Percentiles rank a stretch among this genome's conserved stretches.
phyloP scores from a whole-genome alignment of 1,284 basidiomycete genomes.

The Microbotryum scabiosae region DNA sequence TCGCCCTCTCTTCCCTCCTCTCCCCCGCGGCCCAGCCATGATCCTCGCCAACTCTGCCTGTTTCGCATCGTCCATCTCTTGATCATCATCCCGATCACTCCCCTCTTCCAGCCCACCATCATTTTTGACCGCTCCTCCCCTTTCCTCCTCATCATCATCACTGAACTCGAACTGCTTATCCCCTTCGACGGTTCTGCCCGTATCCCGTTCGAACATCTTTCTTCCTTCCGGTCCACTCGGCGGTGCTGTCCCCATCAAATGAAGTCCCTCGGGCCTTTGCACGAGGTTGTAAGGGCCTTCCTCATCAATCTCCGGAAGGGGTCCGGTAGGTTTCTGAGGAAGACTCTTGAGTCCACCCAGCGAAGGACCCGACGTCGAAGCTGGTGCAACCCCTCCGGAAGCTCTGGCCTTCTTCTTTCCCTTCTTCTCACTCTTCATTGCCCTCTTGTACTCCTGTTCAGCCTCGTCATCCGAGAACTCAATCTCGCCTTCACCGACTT shows the following conservation, averaged over 20 bases:
- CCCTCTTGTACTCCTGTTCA: slow-evolving; percentile 57
- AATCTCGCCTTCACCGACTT: slow-evolving; percentile 70
- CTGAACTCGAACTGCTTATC: slow-evolving; percentile 31
- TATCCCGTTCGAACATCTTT: slow-evolving; percentile 20
- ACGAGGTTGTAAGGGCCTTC: too few species aligned
- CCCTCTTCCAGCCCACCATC: not conserved
- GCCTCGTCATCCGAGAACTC: slow-evolving; percentile 87
- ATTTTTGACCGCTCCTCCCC: not conserved
- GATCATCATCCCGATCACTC: too few species aligned
- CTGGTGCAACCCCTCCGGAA: not conserved
- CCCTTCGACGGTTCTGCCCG: slow-evolving; percentile 3
- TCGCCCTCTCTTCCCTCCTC: too few species aligned
- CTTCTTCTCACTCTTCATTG: slow-evolving; percentile 36
- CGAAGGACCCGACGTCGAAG: too few species aligned
- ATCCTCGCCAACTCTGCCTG: too few species aligned
- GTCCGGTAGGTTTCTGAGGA: slow-evolving; percentile 12
- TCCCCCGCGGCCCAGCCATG: too few species aligned
- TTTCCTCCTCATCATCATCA: slow-evolving; percentile 16
- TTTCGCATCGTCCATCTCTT: too few species aligned
- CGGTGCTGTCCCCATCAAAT: slow-evolving; percentile 16
- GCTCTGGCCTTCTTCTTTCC: not conserved
- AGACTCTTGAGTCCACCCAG: too few species aligned
- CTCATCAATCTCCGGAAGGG: slow-evolving; percentile 19
- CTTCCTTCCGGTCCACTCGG: slow-evolving; percentile 20
- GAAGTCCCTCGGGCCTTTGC: too few species aligned